Conservation (phyloP, 2,329 filamentous ascomycete species). For the Talaromyces sp. region DNA sequence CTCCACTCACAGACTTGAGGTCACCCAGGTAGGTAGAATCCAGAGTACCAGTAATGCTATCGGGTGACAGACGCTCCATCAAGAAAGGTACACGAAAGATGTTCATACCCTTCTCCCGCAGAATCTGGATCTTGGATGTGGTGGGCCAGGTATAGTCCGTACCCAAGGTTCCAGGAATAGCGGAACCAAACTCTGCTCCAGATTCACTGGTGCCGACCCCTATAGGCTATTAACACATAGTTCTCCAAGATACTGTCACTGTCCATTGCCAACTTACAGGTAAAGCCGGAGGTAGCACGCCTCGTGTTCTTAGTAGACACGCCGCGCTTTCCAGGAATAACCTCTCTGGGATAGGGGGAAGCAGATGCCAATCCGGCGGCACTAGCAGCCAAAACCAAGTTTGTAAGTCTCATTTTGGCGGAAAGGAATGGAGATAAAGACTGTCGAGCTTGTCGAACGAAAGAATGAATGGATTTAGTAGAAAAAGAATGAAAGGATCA, state of each 20-base stretch:
- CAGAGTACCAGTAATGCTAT: constrained; percentile 20
- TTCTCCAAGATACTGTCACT: background rate
- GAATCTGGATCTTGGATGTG: constrained; percentile 25
- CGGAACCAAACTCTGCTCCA: constrained; percentile 12
- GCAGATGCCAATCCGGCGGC: constrained; percentile 32
- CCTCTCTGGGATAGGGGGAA: constrained; percentile 18
- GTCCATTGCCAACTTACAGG: constrained; percentile 16
- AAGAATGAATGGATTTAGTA: constrained; percentile 15
- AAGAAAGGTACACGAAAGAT: constrained; percentile 31
- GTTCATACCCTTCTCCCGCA: constrained; percentile 28
- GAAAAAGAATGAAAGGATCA: constrained; percentile 20
- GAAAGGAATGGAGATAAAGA: constrained; percentile 22
- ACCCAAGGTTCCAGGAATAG: constrained; percentile 13
- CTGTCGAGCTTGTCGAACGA: constrained; percentile 26
- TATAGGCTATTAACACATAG: background rate
- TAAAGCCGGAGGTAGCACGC: constrained; percentile 29
- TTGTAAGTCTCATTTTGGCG: constrained; percentile 33
- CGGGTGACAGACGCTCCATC: constrained; percentile 30
- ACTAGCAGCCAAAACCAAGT: constrained; percentile 32
- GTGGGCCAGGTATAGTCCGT: constrained; percentile 27
- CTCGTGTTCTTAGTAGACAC: constrained; percentile 23
- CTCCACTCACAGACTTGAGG: constrained; percentile 21
- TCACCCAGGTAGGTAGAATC: constrained; percentile 24
- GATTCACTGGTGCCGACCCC: constrained; percentile 13
- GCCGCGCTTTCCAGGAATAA: constrained; percentile 24